Percentiles rank a stretch among this genome's conserved stretches.
phyloP scores from a whole-genome alignment of 345 rosid genomes.

The Physaria fendleri region DNA sequence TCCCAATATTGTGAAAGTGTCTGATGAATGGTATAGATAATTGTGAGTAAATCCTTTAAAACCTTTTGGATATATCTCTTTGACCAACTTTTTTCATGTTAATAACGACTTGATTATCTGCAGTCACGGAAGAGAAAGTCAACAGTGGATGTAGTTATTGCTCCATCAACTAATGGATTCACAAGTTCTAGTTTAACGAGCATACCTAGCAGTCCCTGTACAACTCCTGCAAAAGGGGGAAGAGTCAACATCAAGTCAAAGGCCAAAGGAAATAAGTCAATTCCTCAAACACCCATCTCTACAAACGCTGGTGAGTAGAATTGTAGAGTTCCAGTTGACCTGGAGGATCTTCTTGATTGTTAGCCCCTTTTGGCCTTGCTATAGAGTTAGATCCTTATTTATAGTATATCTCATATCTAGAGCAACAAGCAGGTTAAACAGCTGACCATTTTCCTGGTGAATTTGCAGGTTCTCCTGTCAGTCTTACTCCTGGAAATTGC shows the following conservation, averaged over 20 bases:
- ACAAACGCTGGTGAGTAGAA: slow-evolving; percentile 56
- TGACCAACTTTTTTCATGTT: slow-evolving; percentile 8
- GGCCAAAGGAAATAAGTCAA: slow-evolving; percentile 50
- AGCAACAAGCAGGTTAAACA: not conserved
- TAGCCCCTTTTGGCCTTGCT: not conserved
- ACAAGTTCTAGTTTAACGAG: slow-evolving; percentile 44
- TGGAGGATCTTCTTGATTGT: not conserved
- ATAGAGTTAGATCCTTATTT: not conserved
- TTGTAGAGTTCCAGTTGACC: not conserved
- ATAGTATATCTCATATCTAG: not conserved
- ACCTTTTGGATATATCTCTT: not conserved
- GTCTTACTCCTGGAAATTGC: slow-evolving; percentile 81
- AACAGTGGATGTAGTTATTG: slow-evolving; percentile 34
- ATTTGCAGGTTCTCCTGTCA: slow-evolving; percentile 65
- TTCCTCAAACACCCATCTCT: slow-evolving; percentile 67
- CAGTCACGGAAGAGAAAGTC: slow-evolving; percentile 61
- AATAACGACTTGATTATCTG: slow-evolving; percentile 18
- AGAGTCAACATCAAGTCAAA: slow-evolving; percentile 52
- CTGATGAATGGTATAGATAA: not conserved
- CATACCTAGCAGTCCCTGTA: slow-evolving; percentile 47
- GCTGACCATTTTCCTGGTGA: slow-evolving; percentile 23
- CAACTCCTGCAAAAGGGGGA: slow-evolving; percentile 71
- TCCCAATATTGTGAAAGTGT: not conserved
- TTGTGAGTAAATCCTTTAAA: not conserved
- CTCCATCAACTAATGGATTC: slow-evolving; percentile 35